phyloP scores from a whole-genome alignment of 495 filamentous ascomycete genomes.

The Saxispiralis lemnorum region DNA sequence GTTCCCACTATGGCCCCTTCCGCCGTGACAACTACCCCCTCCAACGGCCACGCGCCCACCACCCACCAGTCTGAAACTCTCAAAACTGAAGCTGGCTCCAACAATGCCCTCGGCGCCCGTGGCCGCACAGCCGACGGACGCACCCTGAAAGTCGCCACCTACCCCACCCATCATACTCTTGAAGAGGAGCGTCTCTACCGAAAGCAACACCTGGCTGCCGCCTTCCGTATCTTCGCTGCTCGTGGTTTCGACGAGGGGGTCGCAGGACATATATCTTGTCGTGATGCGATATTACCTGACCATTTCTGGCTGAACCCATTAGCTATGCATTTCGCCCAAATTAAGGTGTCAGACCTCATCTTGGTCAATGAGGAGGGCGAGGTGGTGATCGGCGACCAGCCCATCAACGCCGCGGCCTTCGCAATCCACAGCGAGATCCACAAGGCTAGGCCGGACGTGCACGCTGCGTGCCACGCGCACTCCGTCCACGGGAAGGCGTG shows the following conservation, averaged over 20 bases:
- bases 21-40: too few relatives aligned
- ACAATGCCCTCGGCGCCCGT: conserved; percentile 11
- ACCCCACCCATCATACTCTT: conserved; percentile 39
- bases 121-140: conserved; percentile 19
- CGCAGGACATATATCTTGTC: conserved; percentile 43
- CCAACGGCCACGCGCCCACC: too few relatives aligned
- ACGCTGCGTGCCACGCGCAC: conserved; percentile 39
- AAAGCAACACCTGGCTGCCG: conserved; percentile 54
- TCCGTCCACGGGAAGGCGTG: conserved; percentile 36
- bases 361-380: conserved; percentile 35
- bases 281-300: conserved; percentile 32
- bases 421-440: conserved; percentile 46
- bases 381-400: conserved; percentile 32
- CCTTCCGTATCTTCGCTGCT: conserved; percentile 54
- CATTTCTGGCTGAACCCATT: conserved; percentile 38
- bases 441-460: conserved; percentile 33
- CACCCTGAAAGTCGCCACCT: conserved; percentile 19
- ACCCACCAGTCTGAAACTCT: too few relatives aligned
- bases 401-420: conserved; percentile 52
- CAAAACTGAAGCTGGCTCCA: too few relatives aligned
- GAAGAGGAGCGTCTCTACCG: conserved; percentile 47
- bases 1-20: too few relatives aligned
- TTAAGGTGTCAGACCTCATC: conserved; percentile 36
- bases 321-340: conserved; percentile 39
- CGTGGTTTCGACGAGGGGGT: conserved; percentile 51